Evolutionary conservation across 257 asterid species (phyloP).

Genomic region (Cordia subcordata): DNA sequence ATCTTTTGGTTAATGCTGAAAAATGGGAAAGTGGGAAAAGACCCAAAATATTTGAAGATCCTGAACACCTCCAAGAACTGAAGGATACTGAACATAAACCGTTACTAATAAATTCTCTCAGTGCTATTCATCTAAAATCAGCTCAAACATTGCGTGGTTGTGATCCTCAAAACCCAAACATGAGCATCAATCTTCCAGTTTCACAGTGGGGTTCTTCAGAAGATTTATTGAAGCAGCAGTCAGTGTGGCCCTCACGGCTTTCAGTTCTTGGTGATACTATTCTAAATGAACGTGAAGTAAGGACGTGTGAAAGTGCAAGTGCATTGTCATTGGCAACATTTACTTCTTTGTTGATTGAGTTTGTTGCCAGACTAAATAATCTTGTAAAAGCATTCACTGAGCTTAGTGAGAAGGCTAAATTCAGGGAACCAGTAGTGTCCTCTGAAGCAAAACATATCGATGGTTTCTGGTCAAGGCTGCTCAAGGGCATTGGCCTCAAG

Average conservation of each 20-base stretch:
- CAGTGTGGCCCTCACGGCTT: slow-evolving; percentile 91
- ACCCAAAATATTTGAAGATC: slow-evolving; percentile 51
- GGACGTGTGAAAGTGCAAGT: slow-evolving; percentile 87
- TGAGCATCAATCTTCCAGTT: slow-evolving; percentile 33
- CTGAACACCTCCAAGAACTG: slow-evolving; percentile 56
- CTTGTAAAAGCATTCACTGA: slow-evolving; percentile 61
- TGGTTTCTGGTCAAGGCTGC: slow-evolving; percentile 39
- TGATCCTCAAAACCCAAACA: slow-evolving; percentile 38
- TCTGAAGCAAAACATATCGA: slow-evolving; percentile 20
- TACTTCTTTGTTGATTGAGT: slow-evolving; percentile 79
- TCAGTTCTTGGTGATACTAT: slow-evolving; percentile 66
- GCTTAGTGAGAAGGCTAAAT: slow-evolving; percentile 71
- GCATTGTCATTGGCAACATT: slow-evolving; percentile 82
- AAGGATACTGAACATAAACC: slow-evolving; percentile 57
- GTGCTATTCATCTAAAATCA: slow-evolving; percentile 44
- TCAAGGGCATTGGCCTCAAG: slow-evolving; percentile 28
- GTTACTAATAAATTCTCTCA: slow-evolving; percentile 42
- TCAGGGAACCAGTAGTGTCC: slow-evolving; percentile 41
- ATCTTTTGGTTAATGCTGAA: slow-evolving; percentile 76
- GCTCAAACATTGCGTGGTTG: slow-evolving; percentile 28
- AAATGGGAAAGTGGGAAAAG: slow-evolving; percentile 62
- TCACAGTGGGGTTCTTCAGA: slow-evolving; percentile 77
- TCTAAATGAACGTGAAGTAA: slow-evolving; percentile 73
- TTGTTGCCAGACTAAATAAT: slow-evolving; percentile 93
- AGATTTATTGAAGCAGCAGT: slow-evolving; percentile 51